These are phyloP conservation scores for Chaetothyriales sp. DNA, from an alignment of 2,329 filamentous ascomycete species.

Conservation along the genomic window DNA sequence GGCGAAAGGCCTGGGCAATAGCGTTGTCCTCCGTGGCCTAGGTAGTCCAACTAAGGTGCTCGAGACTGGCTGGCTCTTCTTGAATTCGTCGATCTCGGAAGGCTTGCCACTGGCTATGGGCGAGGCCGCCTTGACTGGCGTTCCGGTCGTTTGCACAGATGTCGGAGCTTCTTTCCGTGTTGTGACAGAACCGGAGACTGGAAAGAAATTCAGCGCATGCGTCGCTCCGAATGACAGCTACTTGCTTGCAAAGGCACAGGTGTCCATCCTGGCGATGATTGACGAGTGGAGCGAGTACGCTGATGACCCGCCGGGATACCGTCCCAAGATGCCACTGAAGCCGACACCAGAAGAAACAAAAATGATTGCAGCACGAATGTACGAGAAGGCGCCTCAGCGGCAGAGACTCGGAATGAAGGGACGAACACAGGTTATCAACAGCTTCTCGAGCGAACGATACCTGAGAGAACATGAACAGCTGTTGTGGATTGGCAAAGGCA, in stretches of 20 bases:
- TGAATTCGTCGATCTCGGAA: conserved; percentile 35
- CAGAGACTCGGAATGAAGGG: conserved; percentile 46
- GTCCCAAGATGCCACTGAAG: conserved; percentile 34
- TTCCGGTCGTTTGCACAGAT: conserved; percentile 31
- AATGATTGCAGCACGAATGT: conserved; percentile 44
- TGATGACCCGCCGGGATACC: conserved; percentile 32
- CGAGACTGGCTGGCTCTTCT: conserved; percentile 44
- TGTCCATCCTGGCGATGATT: conserved; percentile 47
- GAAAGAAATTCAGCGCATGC: conserved; percentile 45
- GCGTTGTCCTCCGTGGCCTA: conserved; percentile 41
- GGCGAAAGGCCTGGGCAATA: conserved; percentile 38
- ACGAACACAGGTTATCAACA: conserved; percentile 45
- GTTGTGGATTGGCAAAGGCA: conserved; percentile 36
- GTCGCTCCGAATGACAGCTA: conserved; percentile 51
- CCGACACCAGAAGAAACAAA: conserved; percentile 39
- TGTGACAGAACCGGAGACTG: conserved; percentile 30
- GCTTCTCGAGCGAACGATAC: conserved; percentile 46
- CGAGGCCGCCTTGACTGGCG: conserved; percentile 33
- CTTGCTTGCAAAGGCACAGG: conserved; percentile 47
- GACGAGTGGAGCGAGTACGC: conserved; percentile 49
- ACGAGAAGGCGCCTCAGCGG: conserved; percentile 44
- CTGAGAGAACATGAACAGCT: conserved; percentile 50
- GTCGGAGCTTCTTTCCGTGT: conserved; percentile 30
- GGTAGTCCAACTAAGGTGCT: conserved; percentile 44
- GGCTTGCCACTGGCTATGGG: conserved; percentile 33